These are phyloP conservation scores for Geotrichum fermentans DNA, from an alignment of 1,139 yeast genomes.

Conservation along the genomic window DNA sequence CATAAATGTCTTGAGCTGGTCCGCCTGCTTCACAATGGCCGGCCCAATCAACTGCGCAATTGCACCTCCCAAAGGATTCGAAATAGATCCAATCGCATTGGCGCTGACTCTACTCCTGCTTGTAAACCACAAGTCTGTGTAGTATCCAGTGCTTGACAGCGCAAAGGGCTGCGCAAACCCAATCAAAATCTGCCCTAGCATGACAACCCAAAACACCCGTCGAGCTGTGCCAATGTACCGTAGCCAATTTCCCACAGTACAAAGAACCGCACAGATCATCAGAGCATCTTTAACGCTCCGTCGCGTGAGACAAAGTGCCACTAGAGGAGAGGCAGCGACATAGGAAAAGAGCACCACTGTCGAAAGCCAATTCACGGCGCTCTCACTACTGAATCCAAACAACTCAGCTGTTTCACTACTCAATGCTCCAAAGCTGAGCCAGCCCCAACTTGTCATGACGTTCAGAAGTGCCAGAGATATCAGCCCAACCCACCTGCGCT, in stretches of 20 bases:
- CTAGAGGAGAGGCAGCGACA: conserved; percentile 32
- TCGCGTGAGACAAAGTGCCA: conserved; percentile 27
- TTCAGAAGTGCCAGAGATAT: conserved; percentile 33
- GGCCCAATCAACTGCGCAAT: conserved; percentile 39
- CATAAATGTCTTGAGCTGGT: conserved; percentile 30
- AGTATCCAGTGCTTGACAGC: conserved; percentile 35
- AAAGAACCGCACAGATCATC: conserved; percentile 28
- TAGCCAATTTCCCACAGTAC: conserved; percentile 35
- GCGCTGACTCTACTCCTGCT: conserved; percentile 37
- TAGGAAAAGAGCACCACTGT: conserved; percentile 36
- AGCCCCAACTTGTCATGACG: conserved; percentile 37
- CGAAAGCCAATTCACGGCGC: conserved; percentile 39
- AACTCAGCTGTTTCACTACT: conserved; percentile 29
- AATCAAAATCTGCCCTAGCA: conserved; percentile 38
- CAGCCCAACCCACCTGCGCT: conserved; percentile 38
- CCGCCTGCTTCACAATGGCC: conserved; percentile 30
- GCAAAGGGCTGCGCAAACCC: conserved; percentile 40
- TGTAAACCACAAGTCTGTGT: conserved; percentile 38
- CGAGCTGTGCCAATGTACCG: conserved; percentile 34
- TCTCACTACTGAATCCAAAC: conserved; percentile 28
- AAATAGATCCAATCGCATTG: conserved; percentile 37
- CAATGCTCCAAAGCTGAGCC: conserved; percentile 38
- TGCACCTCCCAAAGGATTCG: conserved; percentile 41
- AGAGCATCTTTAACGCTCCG: conserved; percentile 29
- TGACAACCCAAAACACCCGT: conserved; percentile 31